A percentile compares a stretch with the other conserved stretches of the same genome.
These are phyloP conservation scores for Cladobotryum mycophilum DNA, from an alignment of 2,329 filamentous ascomycete species.

Conservation along the genomic window DNA sequence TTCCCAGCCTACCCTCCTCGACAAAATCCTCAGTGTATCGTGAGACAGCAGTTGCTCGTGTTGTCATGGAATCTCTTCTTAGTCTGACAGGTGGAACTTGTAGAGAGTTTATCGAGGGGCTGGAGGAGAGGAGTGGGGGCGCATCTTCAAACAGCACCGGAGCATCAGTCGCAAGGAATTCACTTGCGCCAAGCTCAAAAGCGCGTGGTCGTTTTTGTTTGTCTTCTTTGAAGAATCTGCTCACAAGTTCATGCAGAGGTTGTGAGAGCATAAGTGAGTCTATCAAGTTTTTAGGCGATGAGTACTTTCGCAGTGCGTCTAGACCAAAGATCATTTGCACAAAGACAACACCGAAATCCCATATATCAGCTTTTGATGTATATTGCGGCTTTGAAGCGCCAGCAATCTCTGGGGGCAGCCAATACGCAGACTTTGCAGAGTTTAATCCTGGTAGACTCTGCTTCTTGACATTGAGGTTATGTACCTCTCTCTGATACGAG, in stretches of 20 bases:
- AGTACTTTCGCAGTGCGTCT: constrained; percentile 67
- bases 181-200: constrained; percentile 62
- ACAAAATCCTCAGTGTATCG: constrained; percentile 86
- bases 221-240: constrained; percentile 78
- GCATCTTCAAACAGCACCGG: constrained; percentile 47
- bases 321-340: constrained; percentile 91
- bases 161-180: constrained; percentile 60
- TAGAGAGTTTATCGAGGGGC: constrained; percentile 37
- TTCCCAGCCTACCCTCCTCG: constrained; percentile 81
- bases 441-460: constrained; percentile 46
- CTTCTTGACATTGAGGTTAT: constrained; percentile 52
- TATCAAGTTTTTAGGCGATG: constrained; percentile 69
- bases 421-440: constrained; percentile 69
- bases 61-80: constrained; percentile 57
- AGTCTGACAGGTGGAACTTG: constrained; percentile 41
- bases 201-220: constrained; percentile 78
- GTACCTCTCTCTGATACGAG: constrained; percentile 62
- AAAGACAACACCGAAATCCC: constrained; percentile 89
- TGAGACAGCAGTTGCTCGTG: constrained; percentile 47
- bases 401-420: constrained; percentile 73
- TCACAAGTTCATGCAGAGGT: constrained; percentile 71
- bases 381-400: constrained; percentile 55
- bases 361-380: constrained; percentile 80
- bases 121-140: constrained; percentile 33
- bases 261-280: constrained; percentile 66